Conservation (phyloP, 345 rosid genomes). For the Sapria himalayana region DNA sequence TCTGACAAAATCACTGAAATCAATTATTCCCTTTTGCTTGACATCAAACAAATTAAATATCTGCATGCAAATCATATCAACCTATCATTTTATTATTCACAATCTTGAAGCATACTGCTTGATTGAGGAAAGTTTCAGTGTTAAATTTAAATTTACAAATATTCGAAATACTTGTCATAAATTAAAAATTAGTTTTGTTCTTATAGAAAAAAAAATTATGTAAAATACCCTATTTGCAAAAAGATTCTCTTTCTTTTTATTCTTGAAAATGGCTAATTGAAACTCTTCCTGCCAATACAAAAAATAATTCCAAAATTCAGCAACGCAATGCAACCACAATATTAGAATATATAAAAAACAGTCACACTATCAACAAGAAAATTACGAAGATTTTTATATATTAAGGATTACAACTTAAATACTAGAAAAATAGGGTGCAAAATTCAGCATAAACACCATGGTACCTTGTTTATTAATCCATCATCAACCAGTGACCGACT, state of each 20-base stretch:
- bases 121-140: background rate
- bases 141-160: background rate
- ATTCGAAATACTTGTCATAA: background rate
- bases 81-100: too few relatives aligned
- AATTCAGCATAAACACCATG: too few relatives aligned
- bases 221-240: slow-evolving; percentile 71
- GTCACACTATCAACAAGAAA: too few relatives aligned
- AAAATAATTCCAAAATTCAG: background rate
- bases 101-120: background rate
- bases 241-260: slow-evolving; percentile 69
- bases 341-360: too few relatives aligned
- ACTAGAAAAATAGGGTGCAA: background rate
- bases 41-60: slow-evolving; percentile 87
- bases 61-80: slow-evolving; percentile 44
- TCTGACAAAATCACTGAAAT: slow-evolving; percentile 87
- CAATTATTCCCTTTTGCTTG: slow-evolving; percentile 75
- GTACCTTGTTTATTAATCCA: slow-evolving; percentile 90
- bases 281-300: slow-evolving; percentile 73
- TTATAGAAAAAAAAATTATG: background rate
- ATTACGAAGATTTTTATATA: too few relatives aligned
- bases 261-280: slow-evolving; percentile 84
- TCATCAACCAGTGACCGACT: slow-evolving; percentile 91
- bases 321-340: too few relatives aligned
- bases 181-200: background rate
- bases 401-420: background rate